A percentile compares a stretch with the other conserved stretches of the same genome.
Evolutionary conservation across 345 rosid genomes (phyloP).

Genomic region (Citrus glauca): DNA sequence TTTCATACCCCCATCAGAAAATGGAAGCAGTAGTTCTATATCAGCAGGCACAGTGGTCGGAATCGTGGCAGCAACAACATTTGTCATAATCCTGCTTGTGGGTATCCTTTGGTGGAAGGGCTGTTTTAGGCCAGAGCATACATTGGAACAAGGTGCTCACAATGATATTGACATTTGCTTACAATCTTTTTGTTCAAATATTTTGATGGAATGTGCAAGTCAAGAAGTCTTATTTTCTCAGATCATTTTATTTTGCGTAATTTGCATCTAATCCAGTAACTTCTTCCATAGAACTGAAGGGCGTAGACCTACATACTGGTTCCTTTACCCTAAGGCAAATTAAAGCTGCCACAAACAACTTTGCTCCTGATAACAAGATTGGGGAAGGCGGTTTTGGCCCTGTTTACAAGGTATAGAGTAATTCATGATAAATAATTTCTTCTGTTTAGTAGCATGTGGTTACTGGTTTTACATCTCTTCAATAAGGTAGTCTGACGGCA

Average conservation of each 20-base stretch:
- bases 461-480: background rate
- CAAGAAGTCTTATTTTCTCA: background rate
- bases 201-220: background rate
- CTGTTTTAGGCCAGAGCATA: slow-evolving; percentile 29
- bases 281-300: slow-evolving; percentile 14
- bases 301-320: slow-evolving; percentile 22
- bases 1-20: background rate
- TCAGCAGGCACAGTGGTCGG: slow-evolving; percentile 9
- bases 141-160: slow-evolving; percentile 32
- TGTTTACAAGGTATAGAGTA: slow-evolving; percentile 25
- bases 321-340: slow-evolving; percentile 21
- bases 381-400: slow-evolving; percentile 42
- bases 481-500: background rate
- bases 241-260: no score
- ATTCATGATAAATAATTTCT: background rate
- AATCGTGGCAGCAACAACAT: slow-evolving; percentile 23
- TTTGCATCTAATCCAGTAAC: background rate
- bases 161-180: background rate
- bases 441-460: background rate
- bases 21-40: background rate
- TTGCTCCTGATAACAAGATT: slow-evolving; percentile 24
- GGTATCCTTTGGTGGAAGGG: slow-evolving; percentile 51
- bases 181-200: background rate
- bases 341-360: slow-evolving; percentile 30
- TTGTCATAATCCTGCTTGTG: slow-evolving; percentile 29